These are phyloP conservation scores for Vitis amurensis DNA, from an alignment of 164 flowering plant genomes.

Conservation along the genomic window DNA sequence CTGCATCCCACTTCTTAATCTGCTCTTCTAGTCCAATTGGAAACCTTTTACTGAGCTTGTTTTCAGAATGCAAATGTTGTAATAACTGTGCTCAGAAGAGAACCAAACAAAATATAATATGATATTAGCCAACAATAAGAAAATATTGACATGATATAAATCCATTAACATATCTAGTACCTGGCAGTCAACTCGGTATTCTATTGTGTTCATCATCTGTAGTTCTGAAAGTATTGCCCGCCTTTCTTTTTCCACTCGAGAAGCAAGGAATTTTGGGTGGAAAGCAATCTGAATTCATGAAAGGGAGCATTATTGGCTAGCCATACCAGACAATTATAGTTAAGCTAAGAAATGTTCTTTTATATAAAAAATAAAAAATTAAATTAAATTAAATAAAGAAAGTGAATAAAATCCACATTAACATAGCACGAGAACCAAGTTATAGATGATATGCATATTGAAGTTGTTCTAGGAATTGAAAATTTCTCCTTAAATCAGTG, in stretches of 20 bases:
- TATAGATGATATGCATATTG: not conserved
- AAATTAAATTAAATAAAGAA: not conserved
- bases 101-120: not conserved
- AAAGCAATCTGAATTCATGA: slow-evolving; percentile 75
- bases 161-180: slow-evolving; percentile 20
- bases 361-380: not conserved
- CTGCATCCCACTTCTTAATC: slow-evolving; percentile 98
- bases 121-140: slow-evolving; percentile 2
- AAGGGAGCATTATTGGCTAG: not conserved
- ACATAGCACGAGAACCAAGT: not conserved
- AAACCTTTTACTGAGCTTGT: slow-evolving; percentile 93
- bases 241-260: slow-evolving; percentile 96
- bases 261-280: slow-evolving; percentile 88
- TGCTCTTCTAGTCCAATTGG: slow-evolving; percentile 99
- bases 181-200: slow-evolving; percentile 99
- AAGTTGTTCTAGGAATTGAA: not conserved
- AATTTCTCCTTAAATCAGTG: not conserved
- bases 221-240: slow-evolving; percentile 97
- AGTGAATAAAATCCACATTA: too few relatives aligned
- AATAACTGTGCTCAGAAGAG: slow-evolving; percentile 56
- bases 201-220: slow-evolving; percentile 99
- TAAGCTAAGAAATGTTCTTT: too few relatives aligned
- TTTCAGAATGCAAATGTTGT: slow-evolving; percentile 96
- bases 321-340: too few relatives aligned
- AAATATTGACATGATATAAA: not conserved